Conservation (phyloP, 75 land plant species). For the Selaginella tamariscina region DNA sequence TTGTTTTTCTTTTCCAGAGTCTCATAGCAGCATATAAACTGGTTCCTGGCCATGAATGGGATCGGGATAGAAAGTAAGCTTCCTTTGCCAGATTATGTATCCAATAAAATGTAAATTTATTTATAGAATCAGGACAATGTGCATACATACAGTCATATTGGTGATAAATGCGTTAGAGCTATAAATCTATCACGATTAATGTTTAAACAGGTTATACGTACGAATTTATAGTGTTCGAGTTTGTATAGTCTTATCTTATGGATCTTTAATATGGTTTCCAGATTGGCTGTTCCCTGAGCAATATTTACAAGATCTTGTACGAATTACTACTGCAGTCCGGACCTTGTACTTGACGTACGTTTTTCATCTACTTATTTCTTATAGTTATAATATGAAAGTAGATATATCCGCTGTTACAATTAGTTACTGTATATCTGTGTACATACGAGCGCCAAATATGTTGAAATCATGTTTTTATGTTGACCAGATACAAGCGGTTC, state of each 20-base stretch:
- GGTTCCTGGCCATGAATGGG: constrained; percentile 34
- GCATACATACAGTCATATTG: too few relatives aligned
- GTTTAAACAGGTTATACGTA: too few relatives aligned
- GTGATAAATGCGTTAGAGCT: too few relatives aligned
- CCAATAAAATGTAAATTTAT: too few relatives aligned
- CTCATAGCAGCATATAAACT: constrained; percentile 28
- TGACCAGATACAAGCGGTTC: constrained; percentile 13
- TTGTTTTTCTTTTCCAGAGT: constrained; percentile 14
- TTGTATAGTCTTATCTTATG: not conserved
- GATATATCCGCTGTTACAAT: too few relatives aligned
- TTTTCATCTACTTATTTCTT: not conserved
- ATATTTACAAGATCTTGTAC: constrained; percentile 18
- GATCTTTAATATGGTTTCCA: constrained; percentile 16
- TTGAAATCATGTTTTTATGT: not conserved
- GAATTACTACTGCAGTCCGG: constrained; percentile 16
- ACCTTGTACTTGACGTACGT: constrained; percentile 17
- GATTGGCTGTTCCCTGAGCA: constrained; percentile 28
- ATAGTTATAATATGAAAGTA: not conserved
- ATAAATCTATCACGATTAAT: too few relatives aligned
- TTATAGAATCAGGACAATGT: too few relatives aligned
- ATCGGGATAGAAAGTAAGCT: constrained; percentile 18
- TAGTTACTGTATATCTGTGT: too few relatives aligned
- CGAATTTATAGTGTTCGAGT: too few relatives aligned
- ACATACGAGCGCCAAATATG: too few relatives aligned
- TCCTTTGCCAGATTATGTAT: not conserved